Conservation (phyloP, 345 rosid species). For the Moringa oleifera region DNA sequence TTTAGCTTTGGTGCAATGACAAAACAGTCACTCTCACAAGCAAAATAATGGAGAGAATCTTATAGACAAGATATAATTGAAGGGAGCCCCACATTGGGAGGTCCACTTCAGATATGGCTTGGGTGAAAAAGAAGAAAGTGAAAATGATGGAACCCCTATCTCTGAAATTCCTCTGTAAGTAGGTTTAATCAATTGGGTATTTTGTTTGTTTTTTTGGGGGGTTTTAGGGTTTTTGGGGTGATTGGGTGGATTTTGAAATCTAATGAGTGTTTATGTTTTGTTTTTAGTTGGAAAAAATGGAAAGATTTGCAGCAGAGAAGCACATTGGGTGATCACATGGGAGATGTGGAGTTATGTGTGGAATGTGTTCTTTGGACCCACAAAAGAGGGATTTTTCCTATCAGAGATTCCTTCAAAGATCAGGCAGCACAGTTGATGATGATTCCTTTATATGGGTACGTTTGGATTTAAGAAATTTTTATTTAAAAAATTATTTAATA, state of each 20-base stretch:
- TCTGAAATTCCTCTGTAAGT: constrained; percentile 16
- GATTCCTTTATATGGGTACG: constrained; percentile 15
- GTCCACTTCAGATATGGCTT: constrained; percentile 19
- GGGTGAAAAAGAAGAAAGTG: constrained; percentile 22
- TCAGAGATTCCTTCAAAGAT: constrained; percentile 28
- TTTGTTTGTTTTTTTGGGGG: background rate
- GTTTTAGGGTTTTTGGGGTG: too few species aligned
- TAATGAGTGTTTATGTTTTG: background rate
- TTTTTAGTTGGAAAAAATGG: too few species aligned
- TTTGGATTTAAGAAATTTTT: too few species aligned
- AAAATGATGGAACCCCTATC: constrained; percentile 27
- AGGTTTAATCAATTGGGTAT: background rate
- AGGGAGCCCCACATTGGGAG: constrained; percentile 34
- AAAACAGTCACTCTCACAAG: constrained; percentile 36
- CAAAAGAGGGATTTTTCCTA: constrained; percentile 12
- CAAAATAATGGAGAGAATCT: constrained; percentile 62
- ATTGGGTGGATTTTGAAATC: constrained; percentile 4
- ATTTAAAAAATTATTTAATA: too few species aligned
- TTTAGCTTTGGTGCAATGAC: constrained; percentile 26
- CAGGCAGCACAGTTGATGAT: constrained; percentile 16
- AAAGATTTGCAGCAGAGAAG: constrained; percentile 18
- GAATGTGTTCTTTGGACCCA: constrained; percentile 12
- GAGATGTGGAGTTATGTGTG: constrained; percentile 1
- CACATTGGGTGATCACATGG: constrained; percentile 18
- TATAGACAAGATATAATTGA: constrained; percentile 25